Evolutionary conservation across 2,329 filamentous ascomycete genomes (phyloP).

Genomic region (Elsinoe fawcettii): DNA sequence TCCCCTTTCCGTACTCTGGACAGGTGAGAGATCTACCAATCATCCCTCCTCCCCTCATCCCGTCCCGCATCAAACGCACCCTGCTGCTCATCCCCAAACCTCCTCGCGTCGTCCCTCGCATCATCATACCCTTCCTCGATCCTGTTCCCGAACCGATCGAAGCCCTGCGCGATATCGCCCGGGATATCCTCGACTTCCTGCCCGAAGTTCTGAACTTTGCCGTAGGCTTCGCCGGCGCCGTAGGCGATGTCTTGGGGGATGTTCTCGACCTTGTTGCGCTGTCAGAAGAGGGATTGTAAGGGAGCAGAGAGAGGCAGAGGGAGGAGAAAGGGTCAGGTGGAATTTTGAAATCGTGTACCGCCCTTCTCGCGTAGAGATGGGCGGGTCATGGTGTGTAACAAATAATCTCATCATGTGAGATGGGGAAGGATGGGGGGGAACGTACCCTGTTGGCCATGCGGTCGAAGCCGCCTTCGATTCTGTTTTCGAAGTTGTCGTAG

Average conservation of each 20-base stretch:
- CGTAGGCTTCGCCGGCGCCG: conserved; percentile 36
- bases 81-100: conserved; percentile 19
- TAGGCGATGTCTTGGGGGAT: conserved; percentile 32
- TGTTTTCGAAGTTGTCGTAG: conserved; percentile 24
- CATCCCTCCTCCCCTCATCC: conserved; percentile 11
- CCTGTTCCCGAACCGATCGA: conserved; percentile 29
- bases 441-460: conserved; percentile 20
- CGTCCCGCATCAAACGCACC: conserved; percentile 22
- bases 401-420: conserved; percentile 1
- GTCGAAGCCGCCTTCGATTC: conserved; percentile 27
- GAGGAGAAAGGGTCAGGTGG: neutral
- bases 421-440: conserved; percentile 7
- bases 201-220: conserved; percentile 37
- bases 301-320: neutral
- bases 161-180: conserved; percentile 26
- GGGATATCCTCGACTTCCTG: conserved; percentile 32
- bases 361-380: neutral
- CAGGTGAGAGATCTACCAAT: neutral
- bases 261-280: conserved; percentile 28
- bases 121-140: conserved; percentile 39
- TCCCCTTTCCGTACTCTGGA: neutral
- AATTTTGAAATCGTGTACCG: neutral
- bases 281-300: neutral
- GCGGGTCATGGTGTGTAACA: conserved; percentile 11
- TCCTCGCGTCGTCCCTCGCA: conserved; percentile 26